Base-by-base conservation (phyloP, 805 yeast genomes). In the Ogataea pini region DNA sequence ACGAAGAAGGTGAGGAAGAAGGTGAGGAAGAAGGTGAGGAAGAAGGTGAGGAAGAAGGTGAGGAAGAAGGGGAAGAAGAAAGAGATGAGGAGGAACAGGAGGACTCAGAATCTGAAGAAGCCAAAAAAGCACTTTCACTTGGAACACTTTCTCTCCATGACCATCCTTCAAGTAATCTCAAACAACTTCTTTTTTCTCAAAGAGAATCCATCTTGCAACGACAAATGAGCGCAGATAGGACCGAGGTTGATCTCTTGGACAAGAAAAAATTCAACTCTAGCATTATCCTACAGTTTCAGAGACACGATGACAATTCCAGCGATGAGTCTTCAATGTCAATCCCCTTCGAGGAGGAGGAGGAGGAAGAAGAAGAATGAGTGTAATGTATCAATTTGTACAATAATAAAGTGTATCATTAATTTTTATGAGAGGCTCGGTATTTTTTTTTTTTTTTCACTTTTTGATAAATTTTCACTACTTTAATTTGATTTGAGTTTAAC, bases 341-440 rank as follows among this genome's bases (percentile, higher is more conserved):
- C 19, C 63, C 63, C 3, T 14, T 56, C 40, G 61, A 51, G 19
- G 55, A 49, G 42, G 60, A 54, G 20, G 60, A 56, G 40, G 60
- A 56, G 19, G 57, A 52, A 31, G 61, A 55, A 46, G 57, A 42
- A 4, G 25, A 34, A 17, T 17, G 19, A 29, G 13, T 16, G 36
- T 40, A 40, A 29, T 28, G 44, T 40, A 40, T 40, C 14, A 3
- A n/a, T 39, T 27, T 28, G 42, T 37, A 27, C 17, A 12, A 18
- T 25, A 37, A 25, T 31, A 31, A 13, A 31, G 7, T 31, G 34
- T 31, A 31, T 31, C 34, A 31, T 4, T 31, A 31, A 31, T 31
- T n/a, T 31, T 16, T n/a, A 31, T 31, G 34, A 31, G n/a, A 28
- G 25, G 25, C 25, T 22, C 25, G 8, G 31, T 10, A 31, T 31